Percentiles rank a stretch among this genome's conserved stretches.
phyloP scores from a whole-genome alignment of 306 rosid genomes.

The Trifolium pratense region DNA sequence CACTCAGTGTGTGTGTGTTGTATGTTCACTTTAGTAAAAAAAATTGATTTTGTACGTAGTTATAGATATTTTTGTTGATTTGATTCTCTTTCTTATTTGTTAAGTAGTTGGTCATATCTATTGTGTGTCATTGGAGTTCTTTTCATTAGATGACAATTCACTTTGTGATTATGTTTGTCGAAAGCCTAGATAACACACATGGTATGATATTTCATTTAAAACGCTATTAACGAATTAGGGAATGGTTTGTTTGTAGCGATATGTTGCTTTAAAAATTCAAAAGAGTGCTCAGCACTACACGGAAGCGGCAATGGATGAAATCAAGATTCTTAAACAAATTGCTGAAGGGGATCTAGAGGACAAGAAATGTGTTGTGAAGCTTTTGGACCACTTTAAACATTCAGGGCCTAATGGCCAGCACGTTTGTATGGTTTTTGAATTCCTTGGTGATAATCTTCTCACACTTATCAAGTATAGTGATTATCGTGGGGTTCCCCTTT shows the following conservation, averaged over 20 bases:
- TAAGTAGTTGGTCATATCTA: background rate
- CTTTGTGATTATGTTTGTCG: conserved; percentile 3
- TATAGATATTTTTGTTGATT: conserved; percentile 1
- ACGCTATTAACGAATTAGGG: conserved; percentile 6
- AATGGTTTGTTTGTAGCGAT: conserved; percentile 59
- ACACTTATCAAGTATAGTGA: conserved; percentile 90
- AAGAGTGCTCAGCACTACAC: conserved; percentile 99
- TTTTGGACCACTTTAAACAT: conserved; percentile 95
- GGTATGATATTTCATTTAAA: background rate
- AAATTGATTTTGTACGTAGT: background rate
- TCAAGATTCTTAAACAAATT: conserved; percentile 89
- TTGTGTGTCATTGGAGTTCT: conserved; percentile 15
- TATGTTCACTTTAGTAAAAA: background rate
- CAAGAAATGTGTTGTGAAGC: conserved; percentile 91
- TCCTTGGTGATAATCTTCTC: conserved; percentile 91
- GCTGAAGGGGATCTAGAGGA: conserved; percentile 90
- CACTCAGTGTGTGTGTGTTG: background rate
- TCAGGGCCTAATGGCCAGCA: conserved; percentile 96
- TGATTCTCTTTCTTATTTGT: conserved; percentile 4
- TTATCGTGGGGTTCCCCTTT: conserved; percentile 78
- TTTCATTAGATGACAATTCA: background rate
- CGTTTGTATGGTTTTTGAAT: conserved; percentile 97
- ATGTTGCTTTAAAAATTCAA: conserved; percentile 94
- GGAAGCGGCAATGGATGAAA: conserved; percentile 98
- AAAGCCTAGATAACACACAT: background rate